Base-by-base conservation (phyloP, 1,139 yeast species). In the Saccharomyces uvarum region DNA sequence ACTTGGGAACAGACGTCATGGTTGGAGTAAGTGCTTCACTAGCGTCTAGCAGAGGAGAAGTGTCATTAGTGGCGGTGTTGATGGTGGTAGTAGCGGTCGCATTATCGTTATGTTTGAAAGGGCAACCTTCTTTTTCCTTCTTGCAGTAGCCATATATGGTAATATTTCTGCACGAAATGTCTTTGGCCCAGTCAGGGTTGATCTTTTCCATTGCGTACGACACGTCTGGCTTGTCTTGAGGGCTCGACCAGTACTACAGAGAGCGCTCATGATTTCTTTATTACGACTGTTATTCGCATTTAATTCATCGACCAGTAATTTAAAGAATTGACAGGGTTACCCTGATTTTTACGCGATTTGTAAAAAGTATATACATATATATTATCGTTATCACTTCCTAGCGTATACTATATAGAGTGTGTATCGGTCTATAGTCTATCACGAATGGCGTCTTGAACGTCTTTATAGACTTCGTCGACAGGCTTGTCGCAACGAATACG, bases 131-230 rank as follows among this genome's bases (percentile, higher is more conserved):
- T 63, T 87, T 87, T 62, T 88, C 93, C 72, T 81, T 89, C 70
- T 88, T 88, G 75, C 97, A 90, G 65, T 80, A 88, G 8, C 97
- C 97, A 72, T 88, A 90, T 50, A 88, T 88, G 53, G 85, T 80
- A 56, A 89, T 84, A 67, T 89, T 89, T 69, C 93, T 80, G 72
- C 97, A 89, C 56, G 87, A 90, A 44, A 89, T 85, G 61, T 85
- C 88, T 70, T 81, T 84, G 6, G 95, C 91, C 76, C 82, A 77
- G 27, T 77, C 81, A 53, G 69, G 64, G 52, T 67, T 70, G 51
- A 64, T 55, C 57, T 65, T 65, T 50, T 67, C 69, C 69, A 66
- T 67, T 32, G 27, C 32, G 32, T 29, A 29, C 14, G n/a, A n/a
- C 19, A 26, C 42, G 50, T 48, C 41, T 46, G 28, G 9, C 19